Base-by-base conservation (phyloP, 1,139 yeast species). In the Suhomyces panamericanus region DNA sequence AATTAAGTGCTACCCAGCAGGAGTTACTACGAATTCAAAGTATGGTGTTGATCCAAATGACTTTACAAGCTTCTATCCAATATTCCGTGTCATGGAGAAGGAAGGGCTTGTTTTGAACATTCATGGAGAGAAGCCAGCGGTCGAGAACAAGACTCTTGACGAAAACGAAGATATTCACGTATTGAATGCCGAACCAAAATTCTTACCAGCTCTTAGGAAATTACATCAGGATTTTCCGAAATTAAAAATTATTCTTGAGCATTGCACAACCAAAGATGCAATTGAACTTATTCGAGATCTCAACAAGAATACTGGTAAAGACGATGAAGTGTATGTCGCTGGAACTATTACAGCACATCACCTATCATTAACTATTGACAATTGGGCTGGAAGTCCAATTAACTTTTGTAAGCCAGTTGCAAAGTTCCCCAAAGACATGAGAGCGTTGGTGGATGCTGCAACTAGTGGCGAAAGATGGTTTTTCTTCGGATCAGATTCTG, bases 331-430 rank as follows among this genome's bases (percentile, higher is more conserved):
- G 31, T 78, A 60, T 32, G 97, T 93, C 3, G 91, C 93, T 17
- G 99, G 96, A 1, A 83, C 97, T 3, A 87, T 93, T 51, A 93
- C 99, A 10, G 98, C 97, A 4, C 99, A 93, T 63, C 99, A 93
- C 63, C 74, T 93, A 50, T 87, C 78, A 46, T 72, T 93, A 47
- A 91, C 96, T 3, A 83, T 95, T 43, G 98, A 95, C 63, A 83
- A 83, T 53, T 95, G 98, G 97, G 97, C 97, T 5, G 98, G 98
- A 4, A 87, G 90, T 60, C 91, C 98, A 33, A 80, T 89, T 59
- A 89, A 93, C 60, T 93, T 85, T 67, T 93, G 99, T 73, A 93
- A 95, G 64, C 99, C 99, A 8, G 99, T 93, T 39, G 99, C 99
- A 30, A 93, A 93, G 63, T 72, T 91, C 33, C 97, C 98, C 24